Evolutionary conservation across 257 asterid species (phyloP), one percentile per base, ranked within the genome.

Genomic region (Fraxinus quadrangulata): DNA sequence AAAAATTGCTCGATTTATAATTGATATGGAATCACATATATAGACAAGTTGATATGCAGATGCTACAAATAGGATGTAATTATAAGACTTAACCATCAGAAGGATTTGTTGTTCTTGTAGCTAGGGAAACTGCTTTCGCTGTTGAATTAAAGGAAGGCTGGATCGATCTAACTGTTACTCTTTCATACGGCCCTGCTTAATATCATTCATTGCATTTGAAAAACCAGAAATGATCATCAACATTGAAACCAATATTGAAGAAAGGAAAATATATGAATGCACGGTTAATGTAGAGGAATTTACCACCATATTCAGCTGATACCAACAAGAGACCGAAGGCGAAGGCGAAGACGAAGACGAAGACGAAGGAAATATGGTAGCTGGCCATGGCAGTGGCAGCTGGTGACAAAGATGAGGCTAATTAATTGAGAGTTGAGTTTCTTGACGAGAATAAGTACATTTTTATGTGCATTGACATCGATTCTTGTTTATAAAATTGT

Each of bases 181-280:
- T 47, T 68, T 59, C 71, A 77, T 67, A 83, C 70, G 28, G 68
- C 21, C 49, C 82, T 77, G 56, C 84, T 84, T 84, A 75, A 34
- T 65, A 21, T 21, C 21, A 24, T 23, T n/a, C 12, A 54, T 68
- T n/a, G 19, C 28, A 67, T 30, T 59, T 21, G 24, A 23, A 54
- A 26, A 70, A 77, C 31, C 1, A 19, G 19, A 68, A 49, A 2
- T 47, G 2, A 28, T 13, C 16, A 17, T 6, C 54, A 17, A 40
- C 56, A 21, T 19, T 10, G 12, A 51, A 77, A 16, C 3, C 49
- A 45, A 73, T 30, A 30, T 30, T 1, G 5, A 67, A 59, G 5
- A 19, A 54, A 19, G 21, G 4, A 24, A 26, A 23, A 71, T 13
- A 67, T 45, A 13, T 45, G 19, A 0, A 45, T 17, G 16, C 16